Percentiles rank a stretch among this genome's conserved stretches.
phyloP scores from a whole-genome alignment of 495 filamentous ascomycete species.

The Lophiotrema nucula region DNA sequence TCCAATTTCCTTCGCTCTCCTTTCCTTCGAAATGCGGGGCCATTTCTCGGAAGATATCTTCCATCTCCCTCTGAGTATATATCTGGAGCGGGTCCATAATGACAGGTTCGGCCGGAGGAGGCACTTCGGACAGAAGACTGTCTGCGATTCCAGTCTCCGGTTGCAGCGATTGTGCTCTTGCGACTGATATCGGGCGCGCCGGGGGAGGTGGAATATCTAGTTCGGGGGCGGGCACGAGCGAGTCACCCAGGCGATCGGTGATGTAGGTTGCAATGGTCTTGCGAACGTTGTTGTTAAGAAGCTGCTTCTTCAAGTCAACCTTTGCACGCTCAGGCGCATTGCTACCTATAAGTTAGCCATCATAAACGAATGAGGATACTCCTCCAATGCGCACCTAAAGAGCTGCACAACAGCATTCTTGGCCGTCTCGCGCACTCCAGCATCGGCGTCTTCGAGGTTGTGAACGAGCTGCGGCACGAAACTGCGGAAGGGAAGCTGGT shows the following conservation, averaged over 20 bases:
- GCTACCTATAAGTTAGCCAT: slow-evolving; percentile 43
- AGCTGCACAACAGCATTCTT: slow-evolving; percentile 79
- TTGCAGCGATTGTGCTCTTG: slow-evolving; percentile 21
- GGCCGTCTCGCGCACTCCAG: slow-evolving; percentile 76
- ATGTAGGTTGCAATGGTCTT: slow-evolving; percentile 81
- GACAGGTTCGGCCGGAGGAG: slow-evolving; percentile 55
- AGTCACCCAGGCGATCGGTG: slow-evolving; percentile 65
- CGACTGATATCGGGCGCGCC: slow-evolving; percentile 29
- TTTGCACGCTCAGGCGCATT: slow-evolving; percentile 80
- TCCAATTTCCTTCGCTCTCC: slow-evolving; percentile 90
- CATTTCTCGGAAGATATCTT: slow-evolving; percentile 82
- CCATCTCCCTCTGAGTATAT: slow-evolving; percentile 75
- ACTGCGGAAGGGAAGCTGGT: slow-evolving; percentile 71
- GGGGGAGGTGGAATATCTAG: slow-evolving; percentile 46
- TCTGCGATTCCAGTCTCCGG: slow-evolving; percentile 37
- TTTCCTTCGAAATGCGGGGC: slow-evolving; percentile 77
- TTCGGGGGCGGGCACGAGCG: slow-evolving; percentile 48
- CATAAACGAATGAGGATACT: slow-evolving; percentile 2
- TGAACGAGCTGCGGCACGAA: slow-evolving; percentile 82
- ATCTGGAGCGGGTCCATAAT: slow-evolving; percentile 76
- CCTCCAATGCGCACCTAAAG: slow-evolving; percentile 60
- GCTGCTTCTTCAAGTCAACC: slow-evolving; percentile 78
- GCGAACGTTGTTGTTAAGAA: slow-evolving; percentile 74
- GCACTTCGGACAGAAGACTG: slow-evolving; percentile 37
- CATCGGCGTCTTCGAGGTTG: slow-evolving; percentile 84